phyloP scores from a whole-genome alignment of 768 basidiomycete species.

The Lentinula raphanica region DNA sequence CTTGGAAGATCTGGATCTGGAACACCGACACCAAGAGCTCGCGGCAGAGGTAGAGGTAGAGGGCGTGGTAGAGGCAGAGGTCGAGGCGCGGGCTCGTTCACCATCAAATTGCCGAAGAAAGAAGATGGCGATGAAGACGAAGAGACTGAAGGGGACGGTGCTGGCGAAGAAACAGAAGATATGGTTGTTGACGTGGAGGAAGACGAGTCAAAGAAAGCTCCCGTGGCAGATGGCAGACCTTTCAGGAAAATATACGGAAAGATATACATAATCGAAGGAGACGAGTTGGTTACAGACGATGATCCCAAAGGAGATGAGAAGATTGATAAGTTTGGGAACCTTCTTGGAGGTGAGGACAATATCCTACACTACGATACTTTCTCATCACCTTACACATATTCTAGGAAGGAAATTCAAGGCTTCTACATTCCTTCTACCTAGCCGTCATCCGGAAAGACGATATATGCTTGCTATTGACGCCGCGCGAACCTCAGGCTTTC shows the following conservation, averaged over 20 bases:
- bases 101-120: slow-evolving; percentile 16
- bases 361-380: neutral
- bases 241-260: slow-evolving; percentile 71
- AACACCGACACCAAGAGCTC: slow-evolving; percentile 29
- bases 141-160: slow-evolving; percentile 28
- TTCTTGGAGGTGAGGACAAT: slow-evolving; percentile 71
- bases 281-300: slow-evolving; percentile 81
- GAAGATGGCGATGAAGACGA: slow-evolving; percentile 27
- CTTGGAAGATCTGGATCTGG: slow-evolving; percentile 18
- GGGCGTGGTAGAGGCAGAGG: slow-evolving; percentile 27
- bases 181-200: slow-evolving; percentile 27
- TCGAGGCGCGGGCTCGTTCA: slow-evolving; percentile 11
- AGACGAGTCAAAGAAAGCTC: slow-evolving; percentile 37
- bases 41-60: slow-evolving; percentile 37
- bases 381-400: slow-evolving; percentile 1
- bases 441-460: slow-evolving; percentile 73
- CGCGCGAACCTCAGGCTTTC: slow-evolving; percentile 90
- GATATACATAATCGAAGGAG: slow-evolving; percentile 76
- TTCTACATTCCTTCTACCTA: slow-evolving; percentile 80
- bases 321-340: slow-evolving; percentile 77
- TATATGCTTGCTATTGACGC: slow-evolving; percentile 99
- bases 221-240: slow-evolving; percentile 55
- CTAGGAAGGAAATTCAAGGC: slow-evolving; percentile 86
- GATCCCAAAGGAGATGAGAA: slow-evolving; percentile 89
- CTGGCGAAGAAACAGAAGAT: slow-evolving; percentile 29